A percentile compares a stretch with the other conserved stretches of the same genome.
Evolutionary conservation across 2,329 filamentous ascomycete species (phyloP).

Genomic region (Alternaria sp.): DNA sequence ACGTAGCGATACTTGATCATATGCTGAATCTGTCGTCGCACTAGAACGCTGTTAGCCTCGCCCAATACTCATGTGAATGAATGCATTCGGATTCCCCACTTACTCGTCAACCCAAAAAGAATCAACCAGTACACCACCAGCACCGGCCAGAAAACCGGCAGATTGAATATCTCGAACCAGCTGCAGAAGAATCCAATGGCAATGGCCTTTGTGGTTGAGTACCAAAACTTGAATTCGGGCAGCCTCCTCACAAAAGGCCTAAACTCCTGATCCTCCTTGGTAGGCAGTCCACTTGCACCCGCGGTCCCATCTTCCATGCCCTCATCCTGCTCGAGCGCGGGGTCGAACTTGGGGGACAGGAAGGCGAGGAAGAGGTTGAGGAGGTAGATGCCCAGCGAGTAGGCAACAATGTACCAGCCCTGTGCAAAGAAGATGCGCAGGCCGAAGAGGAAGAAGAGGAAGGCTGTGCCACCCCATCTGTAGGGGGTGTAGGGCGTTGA

Average conservation of each 20-base stretch:
- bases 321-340: conserved; percentile 91
- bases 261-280: conserved; percentile 97
- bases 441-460: conserved; percentile 81
- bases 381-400: conserved; percentile 97
- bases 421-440: conserved; percentile 88
- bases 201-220: conserved; percentile 89
- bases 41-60: conserved; percentile 55
- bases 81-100: conserved; percentile 44
- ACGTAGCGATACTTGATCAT: conserved; percentile 99
- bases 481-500: conserved; percentile 89
- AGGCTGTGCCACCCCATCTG: conserved; percentile 86
- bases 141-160: conserved; percentile 99
- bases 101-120: conserved; percentile 93
- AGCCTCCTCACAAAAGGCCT: conserved; percentile 94
- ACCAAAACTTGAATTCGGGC: conserved; percentile 99
- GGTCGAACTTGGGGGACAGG: conserved; percentile 97
- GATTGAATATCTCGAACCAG: conserved; percentile 93
- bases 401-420: conserved; percentile 99
- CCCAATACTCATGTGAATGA: too few relatives aligned
- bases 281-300: conserved; percentile 70
- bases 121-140: conserved; percentile 99
- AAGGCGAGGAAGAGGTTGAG: conserved; percentile 99
- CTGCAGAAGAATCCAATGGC: conserved; percentile 84
- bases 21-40: conserved; percentile 99
- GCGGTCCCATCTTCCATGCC: conserved; percentile 91